Evolutionary conservation across 73 alveolate genomes (phyloP), one percentile per base, ranked within the genome.

Genomic region (Symbiodinium natans): DNA sequence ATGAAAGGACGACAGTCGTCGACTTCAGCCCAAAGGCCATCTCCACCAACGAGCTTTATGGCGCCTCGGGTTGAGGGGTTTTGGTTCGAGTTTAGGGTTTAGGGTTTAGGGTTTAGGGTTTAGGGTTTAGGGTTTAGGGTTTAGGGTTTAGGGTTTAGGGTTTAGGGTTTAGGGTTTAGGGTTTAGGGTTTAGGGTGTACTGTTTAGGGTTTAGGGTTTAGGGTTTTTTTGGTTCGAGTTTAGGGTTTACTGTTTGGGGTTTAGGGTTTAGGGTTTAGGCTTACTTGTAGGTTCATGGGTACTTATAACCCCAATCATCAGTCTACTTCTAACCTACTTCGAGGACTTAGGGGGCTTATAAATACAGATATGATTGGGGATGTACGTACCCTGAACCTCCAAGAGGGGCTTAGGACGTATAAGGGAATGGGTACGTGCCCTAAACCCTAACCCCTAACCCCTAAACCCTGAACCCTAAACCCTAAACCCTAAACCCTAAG

Each of bases 11-110:
- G 15, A 99, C 99, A 77, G 99, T 99, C 59, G 99, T 99, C 93
- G 99, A 99, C 99, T 92, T 99, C 83, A 99, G 99, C 99, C 99
- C 99, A 3, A 99, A 99, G 99, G 99, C 99, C 33, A 99, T 99
- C 82, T 99, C 99, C 46, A 99, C 99, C 93, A 99, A 99, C 92
- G 99, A 99, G 98, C 99, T 99, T 42, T 99, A 99, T 99, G 99
- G 99, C 77, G 5, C 77, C 77, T 17, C 38, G 38, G 77, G 34
- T 5, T 8, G 15, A 56, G 74, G 74, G 74, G 33, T 8, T 8
- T 3, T 17, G 11, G 3, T 27, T 6, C 8, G 77, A 34, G 38
- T 59, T 17, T 59, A 3, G 77, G 77, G 15, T 59, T 59, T 17
- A 59, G 77, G 77, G 75, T 99, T 99, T 59, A 0, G 38, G 36